Conservation (phyloP, 2,329 filamentous ascomycete species). For the Phaeoacremonium minimum region DNA sequence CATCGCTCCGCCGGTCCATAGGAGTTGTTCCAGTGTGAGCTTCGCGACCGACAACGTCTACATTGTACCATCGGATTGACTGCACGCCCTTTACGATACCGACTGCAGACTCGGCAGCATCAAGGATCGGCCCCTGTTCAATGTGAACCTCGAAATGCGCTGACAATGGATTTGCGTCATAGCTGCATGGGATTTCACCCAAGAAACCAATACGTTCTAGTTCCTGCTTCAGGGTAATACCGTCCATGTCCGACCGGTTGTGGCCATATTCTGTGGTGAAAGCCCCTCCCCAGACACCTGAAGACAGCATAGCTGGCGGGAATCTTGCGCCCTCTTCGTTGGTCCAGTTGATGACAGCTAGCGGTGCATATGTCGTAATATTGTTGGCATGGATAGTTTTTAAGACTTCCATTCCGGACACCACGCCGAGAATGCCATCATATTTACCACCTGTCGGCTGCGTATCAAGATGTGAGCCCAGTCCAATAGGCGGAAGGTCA, state of each 20-base stretch:
- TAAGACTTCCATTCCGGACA: conserved; percentile 63
- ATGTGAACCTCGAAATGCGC: conserved; percentile 17
- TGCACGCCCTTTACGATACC: conserved; percentile 14
- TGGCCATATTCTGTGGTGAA: conserved; percentile 5
- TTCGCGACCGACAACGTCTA: conserved; percentile 23
- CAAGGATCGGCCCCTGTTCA: conserved; percentile 14
- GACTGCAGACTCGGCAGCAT: conserved; percentile 7
- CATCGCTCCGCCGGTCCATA: conserved; percentile 18
- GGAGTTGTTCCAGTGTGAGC: conserved; percentile 26
- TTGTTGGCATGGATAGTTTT: conserved; percentile 58
- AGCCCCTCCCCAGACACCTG: conserved; percentile 11
- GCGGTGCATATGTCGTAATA: conserved; percentile 59
- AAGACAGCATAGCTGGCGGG: conserved; percentile 8
- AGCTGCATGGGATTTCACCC: conserved; percentile 9
- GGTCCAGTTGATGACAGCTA: conserved; percentile 67
- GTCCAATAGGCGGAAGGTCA: conserved; percentile 57
- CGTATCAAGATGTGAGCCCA: conserved; percentile 58
- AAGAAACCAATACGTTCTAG: conserved; percentile 13
- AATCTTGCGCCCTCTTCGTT: conserved; percentile 30
- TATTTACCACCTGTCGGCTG: conserved; percentile 55
- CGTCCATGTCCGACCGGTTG: conserved; percentile 4
- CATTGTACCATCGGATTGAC: conserved; percentile 17
- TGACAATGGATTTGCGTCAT: conserved; percentile 8
- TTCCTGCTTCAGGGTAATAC: conserved; percentile 11
- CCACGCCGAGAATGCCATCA: conserved; percentile 67